Base-by-base conservation (phyloP, 1,284 basidiomycete genomes). In the Ustilago shanxiensis region DNA sequence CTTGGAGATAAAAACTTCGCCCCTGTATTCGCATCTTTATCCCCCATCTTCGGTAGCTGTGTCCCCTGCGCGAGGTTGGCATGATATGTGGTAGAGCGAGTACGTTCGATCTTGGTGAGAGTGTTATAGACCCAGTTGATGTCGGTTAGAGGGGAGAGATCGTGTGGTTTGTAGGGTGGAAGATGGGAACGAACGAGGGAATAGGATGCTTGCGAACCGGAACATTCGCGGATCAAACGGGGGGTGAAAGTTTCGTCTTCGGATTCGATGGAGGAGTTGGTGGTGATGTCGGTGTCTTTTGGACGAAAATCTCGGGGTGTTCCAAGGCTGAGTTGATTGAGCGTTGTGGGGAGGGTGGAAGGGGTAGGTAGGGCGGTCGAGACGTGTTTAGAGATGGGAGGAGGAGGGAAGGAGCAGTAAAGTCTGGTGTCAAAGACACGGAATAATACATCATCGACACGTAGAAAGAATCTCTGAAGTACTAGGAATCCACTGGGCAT, bases 401-500 rank as follows among this genome's bases (percentile, higher is more conserved):
- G 1, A 1, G 63, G 41, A 14, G 29, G 47, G 77, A 98, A 95
- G 1, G 92, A 91, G 84, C 95, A 93, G 83, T 94, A 99, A 72
- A 98, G 88, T 44, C 97, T 89, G 0, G 95, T 95, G 81, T 99
- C 97, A 80, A 91, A 92, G 41, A 92, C 90, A 45, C 97, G 90
- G 88, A 99, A 99, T 45, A 98, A 90, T 47, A 99, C 97, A 64
- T 93, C 90, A 86, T 99, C 97, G 53, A 99, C 95, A 22, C 97
- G 91, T 5, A 99, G 89, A n/a, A 93, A 95, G 86, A 98, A 94
- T 8, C 97, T 90, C 1, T 92, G 90, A 10, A 99, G 90, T 72
- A 98, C 91, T 86, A 98, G 96, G 78, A 98, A 89, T 56, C 93
- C 96, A n/a, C 92, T 92, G 0, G 96, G 95, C 95, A 99, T 99